A percentile compares a stretch with the other conserved stretches of the same genome.
These are phyloP conservation scores for Tylopilus orsonianus DNA, from an alignment of 1,284 basidiomycete species.

Conservation along the genomic window DNA sequence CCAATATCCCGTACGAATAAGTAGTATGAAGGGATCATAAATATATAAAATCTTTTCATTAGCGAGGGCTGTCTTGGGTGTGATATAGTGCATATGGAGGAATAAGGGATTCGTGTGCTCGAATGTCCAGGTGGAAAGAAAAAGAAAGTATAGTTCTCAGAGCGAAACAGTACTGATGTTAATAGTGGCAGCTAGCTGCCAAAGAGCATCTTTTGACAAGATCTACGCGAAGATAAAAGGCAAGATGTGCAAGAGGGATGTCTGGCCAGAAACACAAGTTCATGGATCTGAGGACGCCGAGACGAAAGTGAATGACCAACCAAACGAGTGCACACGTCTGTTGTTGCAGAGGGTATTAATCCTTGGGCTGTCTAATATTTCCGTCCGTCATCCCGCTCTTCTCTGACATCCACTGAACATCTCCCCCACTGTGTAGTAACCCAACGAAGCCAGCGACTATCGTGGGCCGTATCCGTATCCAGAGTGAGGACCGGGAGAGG, in stretches of 20 bases:
- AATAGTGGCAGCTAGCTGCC: slow-evolving; percentile 20
- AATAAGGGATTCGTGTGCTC: slow-evolving; percentile 24
- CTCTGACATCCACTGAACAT: slow-evolving; percentile 11
- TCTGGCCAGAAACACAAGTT: slow-evolving; percentile 9
- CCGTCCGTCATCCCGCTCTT: slow-evolving; percentile 8
- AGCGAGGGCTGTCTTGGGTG: slow-evolving; percentile 19
- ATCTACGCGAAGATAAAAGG: slow-evolving; percentile 25
- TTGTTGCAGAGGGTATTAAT: slow-evolving; percentile 17
- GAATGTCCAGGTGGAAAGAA: slow-evolving; percentile 20
- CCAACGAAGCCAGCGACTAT: slow-evolving; percentile 15
- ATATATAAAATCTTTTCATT: slow-evolving; percentile 26
- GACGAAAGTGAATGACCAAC: slow-evolving; percentile 19
- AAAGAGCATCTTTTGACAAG: slow-evolving; percentile 19
- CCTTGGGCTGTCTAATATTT: slow-evolving; percentile 15
- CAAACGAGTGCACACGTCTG: slow-evolving; percentile 30
- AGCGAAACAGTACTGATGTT: slow-evolving; percentile 10
- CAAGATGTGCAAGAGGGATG: slow-evolving; percentile 20
- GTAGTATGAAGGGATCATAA: neutral
- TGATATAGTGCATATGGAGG: slow-evolving; percentile 24
- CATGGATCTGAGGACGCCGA: slow-evolving; percentile 1
- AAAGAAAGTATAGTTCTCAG: neutral
- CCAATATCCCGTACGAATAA: neutral
- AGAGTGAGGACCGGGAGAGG: slow-evolving; percentile 49
- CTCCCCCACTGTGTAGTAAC: neutral
- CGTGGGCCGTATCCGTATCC: slow-evolving; percentile 40